Evolutionary conservation across 202 grass and related monocot species (phyloP).

Genomic region (Musa balbisiana): DNA sequence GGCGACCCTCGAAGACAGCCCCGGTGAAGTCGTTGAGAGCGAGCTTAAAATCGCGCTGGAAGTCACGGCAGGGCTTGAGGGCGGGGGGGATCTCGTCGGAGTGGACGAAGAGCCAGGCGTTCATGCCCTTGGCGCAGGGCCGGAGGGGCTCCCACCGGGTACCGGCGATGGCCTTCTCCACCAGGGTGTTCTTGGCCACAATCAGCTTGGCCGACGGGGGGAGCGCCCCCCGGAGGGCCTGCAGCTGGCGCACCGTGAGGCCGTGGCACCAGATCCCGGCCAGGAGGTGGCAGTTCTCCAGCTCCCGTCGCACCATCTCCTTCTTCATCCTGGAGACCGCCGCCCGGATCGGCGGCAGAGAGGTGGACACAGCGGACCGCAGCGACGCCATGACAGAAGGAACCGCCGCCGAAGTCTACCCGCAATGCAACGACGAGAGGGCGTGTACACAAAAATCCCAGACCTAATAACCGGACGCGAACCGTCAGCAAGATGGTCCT

Average conservation of each 20-base stretch:
- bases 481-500: no score
- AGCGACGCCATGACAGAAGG: not conserved
- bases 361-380: not conserved
- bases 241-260: constrained; percentile 11
- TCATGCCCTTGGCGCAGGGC: constrained; percentile 19
- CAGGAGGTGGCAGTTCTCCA: constrained; percentile 18
- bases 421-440: no score
- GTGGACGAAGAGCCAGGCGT: constrained; percentile 16
- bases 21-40: constrained; percentile 10
- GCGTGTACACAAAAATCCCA: no score
- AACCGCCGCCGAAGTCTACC: not conserved
- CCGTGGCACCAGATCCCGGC: constrained; percentile 19
- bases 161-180: constrained; percentile 11
- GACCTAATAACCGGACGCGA: no score
- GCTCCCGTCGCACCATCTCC: constrained; percentile 14
- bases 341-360: not conserved
- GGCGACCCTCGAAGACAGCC: constrained; percentile 9
- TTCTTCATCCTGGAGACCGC: not conserved
- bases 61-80: constrained; percentile 8
- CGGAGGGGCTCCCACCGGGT: constrained; percentile 10
- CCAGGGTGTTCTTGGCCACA: constrained; percentile 5
- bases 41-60: constrained; percentile 10
- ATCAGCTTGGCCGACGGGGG: not conserved
- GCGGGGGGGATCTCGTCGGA: constrained; percentile 10
- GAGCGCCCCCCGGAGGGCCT: not conserved